A percentile compares a stretch with the other conserved stretches of the same genome.
Evolutionary conservation across 1,139 yeast genomes (phyloP).

Genomic region (Trichomonascaceae sp.): DNA sequence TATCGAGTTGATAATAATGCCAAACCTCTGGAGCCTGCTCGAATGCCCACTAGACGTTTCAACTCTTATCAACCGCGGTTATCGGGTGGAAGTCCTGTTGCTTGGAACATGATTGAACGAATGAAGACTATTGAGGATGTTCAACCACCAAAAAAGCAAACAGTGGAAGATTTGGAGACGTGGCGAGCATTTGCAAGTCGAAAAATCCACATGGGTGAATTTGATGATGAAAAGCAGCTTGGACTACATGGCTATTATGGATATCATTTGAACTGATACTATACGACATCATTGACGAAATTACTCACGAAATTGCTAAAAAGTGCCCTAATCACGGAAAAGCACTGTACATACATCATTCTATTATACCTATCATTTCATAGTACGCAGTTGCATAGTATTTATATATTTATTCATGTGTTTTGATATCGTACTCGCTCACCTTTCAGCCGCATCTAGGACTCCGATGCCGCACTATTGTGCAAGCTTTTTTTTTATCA

Average conservation of each 20-base stretch:
- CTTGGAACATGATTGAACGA: neutral
- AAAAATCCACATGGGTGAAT: slow-evolving; percentile 33
- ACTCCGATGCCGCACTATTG: neutral
- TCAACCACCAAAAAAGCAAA: slow-evolving; percentile 1
- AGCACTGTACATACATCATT: too few relatives aligned
- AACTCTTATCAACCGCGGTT: slow-evolving; percentile 1
- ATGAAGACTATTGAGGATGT: neutral
- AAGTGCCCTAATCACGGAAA: too few relatives aligned
- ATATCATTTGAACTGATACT: slow-evolving; percentile 15
- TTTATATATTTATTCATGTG: neutral
- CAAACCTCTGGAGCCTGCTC: slow-evolving; percentile 5
- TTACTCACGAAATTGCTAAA: too few relatives aligned
- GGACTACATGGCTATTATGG: slow-evolving; percentile 36
- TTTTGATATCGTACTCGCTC: too few relatives aligned
- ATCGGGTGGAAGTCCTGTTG: neutral
- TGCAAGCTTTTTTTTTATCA: neutral
- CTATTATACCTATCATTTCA: neutral
- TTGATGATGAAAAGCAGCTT: slow-evolving; percentile 25
- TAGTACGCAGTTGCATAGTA: neutral
- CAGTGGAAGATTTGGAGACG: slow-evolving; percentile 9
- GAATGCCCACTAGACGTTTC: slow-evolving; percentile 10
- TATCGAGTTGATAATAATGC: slow-evolving; percentile 12
- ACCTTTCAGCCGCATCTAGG: neutral
- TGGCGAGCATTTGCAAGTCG: slow-evolving; percentile 30
- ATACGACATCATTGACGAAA: too few relatives aligned